Conservation (phyloP, 2,329 filamentous ascomycete species). For the Colletotrichum navitas region DNA sequence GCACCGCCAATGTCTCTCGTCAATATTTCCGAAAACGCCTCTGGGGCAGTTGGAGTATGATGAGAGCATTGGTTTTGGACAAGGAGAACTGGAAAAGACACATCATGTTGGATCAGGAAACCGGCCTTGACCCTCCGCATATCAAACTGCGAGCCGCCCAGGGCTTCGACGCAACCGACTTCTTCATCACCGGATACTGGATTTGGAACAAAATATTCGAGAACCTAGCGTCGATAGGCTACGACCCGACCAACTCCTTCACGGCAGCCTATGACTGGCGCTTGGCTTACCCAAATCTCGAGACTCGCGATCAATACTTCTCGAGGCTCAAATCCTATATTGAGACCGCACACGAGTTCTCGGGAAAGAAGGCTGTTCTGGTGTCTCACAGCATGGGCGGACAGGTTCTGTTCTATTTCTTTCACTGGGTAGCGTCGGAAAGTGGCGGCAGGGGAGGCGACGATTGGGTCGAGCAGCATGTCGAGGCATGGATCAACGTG, state of each 20-base stretch:
- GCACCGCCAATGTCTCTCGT: slow-evolving; percentile 84
- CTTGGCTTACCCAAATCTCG: slow-evolving; percentile 88
- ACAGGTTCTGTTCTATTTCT: slow-evolving; percentile 89
- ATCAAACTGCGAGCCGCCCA: slow-evolving; percentile 94
- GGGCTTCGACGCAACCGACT: slow-evolving; percentile 97
- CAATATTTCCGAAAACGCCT: slow-evolving; percentile 94
- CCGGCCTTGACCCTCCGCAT: slow-evolving; percentile 89
- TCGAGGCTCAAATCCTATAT: slow-evolving; percentile 90
- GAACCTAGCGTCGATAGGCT: slow-evolving; percentile 94
- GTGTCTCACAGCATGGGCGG: slow-evolving; percentile 98
- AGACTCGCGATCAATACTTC: slow-evolving; percentile 93
- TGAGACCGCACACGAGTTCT: slow-evolving; percentile 81
- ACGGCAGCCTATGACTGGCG: slow-evolving; percentile 90
- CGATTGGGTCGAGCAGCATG: slow-evolving; percentile 88
- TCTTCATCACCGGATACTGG: slow-evolving; percentile 94
- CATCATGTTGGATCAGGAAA: slow-evolving; percentile 94
- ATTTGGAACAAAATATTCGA: slow-evolving; percentile 99
- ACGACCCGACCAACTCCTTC: slow-evolving; percentile 84
- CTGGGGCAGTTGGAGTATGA: slow-evolving; percentile 99
- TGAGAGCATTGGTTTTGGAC: slow-evolving; percentile 92
- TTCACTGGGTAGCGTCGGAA: slow-evolving; percentile 81
- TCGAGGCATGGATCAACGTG: slow-evolving; percentile 98
- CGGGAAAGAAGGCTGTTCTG: slow-evolving; percentile 83
- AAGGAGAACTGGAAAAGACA: slow-evolving; percentile 96
- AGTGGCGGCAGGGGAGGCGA: slow-evolving; percentile 84